Evolutionary conservation across 768 basidiomycete genomes (phyloP), one percentile per base, ranked within the genome.

Genomic region (Nidula microcarpa): DNA sequence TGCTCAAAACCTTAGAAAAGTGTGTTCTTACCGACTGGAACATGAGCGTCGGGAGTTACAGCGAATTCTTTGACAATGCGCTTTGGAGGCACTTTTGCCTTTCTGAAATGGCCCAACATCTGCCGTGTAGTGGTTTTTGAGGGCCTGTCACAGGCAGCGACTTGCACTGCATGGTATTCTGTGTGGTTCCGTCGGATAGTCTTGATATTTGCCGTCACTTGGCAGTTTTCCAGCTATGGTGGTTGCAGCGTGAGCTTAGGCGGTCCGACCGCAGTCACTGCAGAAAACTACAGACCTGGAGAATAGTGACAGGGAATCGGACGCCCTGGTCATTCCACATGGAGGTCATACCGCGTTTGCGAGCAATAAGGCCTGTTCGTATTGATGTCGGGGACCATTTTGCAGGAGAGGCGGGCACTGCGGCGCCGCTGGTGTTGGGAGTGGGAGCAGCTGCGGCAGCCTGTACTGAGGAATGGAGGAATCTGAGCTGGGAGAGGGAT

Each of bases 301-400:
- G 81, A 47, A 99, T 85, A 0, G 97, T 99, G 32, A 97, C 93
- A 1, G 97, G 96, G 58, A 89, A 76, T 47, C 90, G 79, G 35
- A 82, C 84, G 23, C 97, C 97, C 53, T 92, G 87, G 65, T 89
- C 82, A 64, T 94, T 91, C 91, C 93, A 98, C 63, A 98, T 73
- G 11, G 82, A 82, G 8, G 91, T 89, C 97, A 98, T 98, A 44
- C 97, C 97, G 52, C 93, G 85, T 76, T 99, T 99, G 53, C 88
- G 81, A 23, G 94, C 96, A 67, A 99, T 88, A 56, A 97, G 76
- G 6, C 97, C 97, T 0, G 94, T 96, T 53, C 97, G 82, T 57
- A 89, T 80, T 6, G 92, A 94, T 55, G 79, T 76, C 46, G 95
- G 86, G 4, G 84, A 84, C 95, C 95, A 97, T 80, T 89, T 86